Evolutionary conservation across 2,329 filamentous ascomycete genomes (phyloP).

Genomic region (Hypoxylon sp.): DNA sequence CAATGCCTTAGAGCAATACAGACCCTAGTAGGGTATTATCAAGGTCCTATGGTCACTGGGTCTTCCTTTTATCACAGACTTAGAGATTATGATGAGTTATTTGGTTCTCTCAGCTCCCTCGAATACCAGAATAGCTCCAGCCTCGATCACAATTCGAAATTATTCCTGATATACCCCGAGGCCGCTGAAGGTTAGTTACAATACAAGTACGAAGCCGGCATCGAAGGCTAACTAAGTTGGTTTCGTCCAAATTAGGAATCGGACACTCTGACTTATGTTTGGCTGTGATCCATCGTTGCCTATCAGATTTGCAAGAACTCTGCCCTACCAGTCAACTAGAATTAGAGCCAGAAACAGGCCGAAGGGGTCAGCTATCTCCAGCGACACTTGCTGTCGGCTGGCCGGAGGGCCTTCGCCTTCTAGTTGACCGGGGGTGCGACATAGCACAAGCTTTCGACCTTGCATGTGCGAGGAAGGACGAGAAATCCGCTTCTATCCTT

Average conservation of each 20-base stretch:
- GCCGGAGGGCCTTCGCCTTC: conserved; percentile 18
- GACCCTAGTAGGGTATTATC: neutral
- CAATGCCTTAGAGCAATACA: neutral
- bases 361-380: neutral
- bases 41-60: neutral
- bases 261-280: conserved; percentile 13
- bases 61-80: neutral
- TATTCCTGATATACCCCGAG: conserved; percentile 2
- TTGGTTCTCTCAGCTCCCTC: neutral
- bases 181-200: conserved; percentile 10
- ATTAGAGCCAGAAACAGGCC: neutral
- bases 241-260: neutral
- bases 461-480: neutral
- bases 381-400: conserved; percentile 12
- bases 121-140: neutral
- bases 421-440: neutral
- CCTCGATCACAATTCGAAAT: neutral
- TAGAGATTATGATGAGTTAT: conserved; percentile 5
- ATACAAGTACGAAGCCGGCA: neutral
- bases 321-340: neutral
- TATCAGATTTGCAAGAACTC: conserved; percentile 2
- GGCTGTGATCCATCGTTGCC: conserved; percentile 12
- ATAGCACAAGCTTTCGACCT: neutral
- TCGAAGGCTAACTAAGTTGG: neutral
- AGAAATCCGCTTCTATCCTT: conserved; percentile 21